Base-by-base conservation (phyloP, 1,284 basidiomycete genomes). In the Cryptococcus sp. region DNA sequence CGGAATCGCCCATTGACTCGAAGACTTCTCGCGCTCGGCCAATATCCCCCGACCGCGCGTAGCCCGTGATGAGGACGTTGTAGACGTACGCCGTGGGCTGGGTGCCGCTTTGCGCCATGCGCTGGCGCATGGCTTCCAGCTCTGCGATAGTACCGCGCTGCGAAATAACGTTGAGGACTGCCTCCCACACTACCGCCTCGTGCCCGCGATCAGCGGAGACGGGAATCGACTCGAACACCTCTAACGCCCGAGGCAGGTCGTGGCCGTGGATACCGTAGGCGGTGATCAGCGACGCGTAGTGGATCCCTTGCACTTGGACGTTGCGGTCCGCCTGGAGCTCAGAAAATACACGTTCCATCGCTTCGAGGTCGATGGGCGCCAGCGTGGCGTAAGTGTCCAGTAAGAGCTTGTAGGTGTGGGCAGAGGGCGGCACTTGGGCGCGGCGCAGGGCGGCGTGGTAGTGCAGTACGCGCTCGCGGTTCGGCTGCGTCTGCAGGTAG, bases 81-180 rank as follows among this genome's bases (percentile, higher is more conserved):
- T 89, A 90, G 63, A 98, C 90, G 78, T 99, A 99, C 0, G 96
- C 95, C 0, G 95, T 99, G 84, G 93, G 88, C 68, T 89, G 88
- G 8, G 94, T 85, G 35, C 87, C 86, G 2, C 83, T 82, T 0
- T 78, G 70, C 42, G 79, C 77, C 82, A 99, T 87, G 59, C 85
- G 85, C 23, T 80, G 74, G 41, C 89, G 77, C 73, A 91, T 92
- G 19, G 80, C 66, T 0, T 88, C 86, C 35, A 95, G 84, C 53
- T 96, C 84, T 68, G 94, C 92, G 53, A 88, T 83, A 13, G 88
- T 87, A 41, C 87, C 87, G 72, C 88, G 86, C 8, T 86, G 88
- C 47, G 93, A 87, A 54, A 96, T 82, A 17, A 91, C 91, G 70
- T 91, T 92, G 80, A 99, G 85, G 61, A 98, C 81, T 0, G 93